Conservation (phyloP, 805 yeast species). For the Candida fluviatilis region DNA sequence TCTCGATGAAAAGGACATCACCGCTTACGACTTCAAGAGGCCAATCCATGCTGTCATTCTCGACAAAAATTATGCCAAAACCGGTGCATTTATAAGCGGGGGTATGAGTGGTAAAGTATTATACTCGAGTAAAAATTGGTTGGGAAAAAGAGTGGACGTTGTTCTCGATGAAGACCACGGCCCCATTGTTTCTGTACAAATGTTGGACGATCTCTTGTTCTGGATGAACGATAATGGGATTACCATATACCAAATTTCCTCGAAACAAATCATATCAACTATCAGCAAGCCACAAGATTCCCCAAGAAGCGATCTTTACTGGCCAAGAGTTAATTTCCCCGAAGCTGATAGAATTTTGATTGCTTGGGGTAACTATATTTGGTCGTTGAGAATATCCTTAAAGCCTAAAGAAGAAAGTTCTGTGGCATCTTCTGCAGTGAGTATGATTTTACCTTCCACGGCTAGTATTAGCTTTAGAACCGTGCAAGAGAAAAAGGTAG, state of each 20-base stretch:
- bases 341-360: conserved; percentile 65
- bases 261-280: conserved; percentile 45
- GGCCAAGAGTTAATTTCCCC: conserved; percentile 71
- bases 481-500: conserved; percentile 39
- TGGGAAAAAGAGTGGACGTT: conserved; percentile 74
- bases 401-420: conserved; percentile 13
- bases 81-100: conserved; percentile 74
- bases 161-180: conserved; percentile 58
- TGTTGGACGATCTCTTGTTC: conserved; percentile 60
- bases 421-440: conserved; percentile 20
- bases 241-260: conserved; percentile 54
- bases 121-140: conserved; percentile 77
- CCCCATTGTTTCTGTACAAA: conserved; percentile 64
- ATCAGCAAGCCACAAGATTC: conserved; percentile 54
- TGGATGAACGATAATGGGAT: conserved; percentile 89
- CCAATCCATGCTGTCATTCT: conserved; percentile 86
- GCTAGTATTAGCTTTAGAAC: conserved; percentile 52
- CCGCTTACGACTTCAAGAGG: conserved; percentile 76
- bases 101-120: conserved; percentile 85
- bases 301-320: conserved; percentile 71
- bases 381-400: conserved; percentile 55
- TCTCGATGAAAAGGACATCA: conserved; percentile 54
- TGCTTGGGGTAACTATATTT: conserved; percentile 80
- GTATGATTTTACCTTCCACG: conserved; percentile 45
- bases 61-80: conserved; percentile 60